phyloP scores from a whole-genome alignment of 176 grass and related monocot species.

The Saccharum spontaneum region DNA sequence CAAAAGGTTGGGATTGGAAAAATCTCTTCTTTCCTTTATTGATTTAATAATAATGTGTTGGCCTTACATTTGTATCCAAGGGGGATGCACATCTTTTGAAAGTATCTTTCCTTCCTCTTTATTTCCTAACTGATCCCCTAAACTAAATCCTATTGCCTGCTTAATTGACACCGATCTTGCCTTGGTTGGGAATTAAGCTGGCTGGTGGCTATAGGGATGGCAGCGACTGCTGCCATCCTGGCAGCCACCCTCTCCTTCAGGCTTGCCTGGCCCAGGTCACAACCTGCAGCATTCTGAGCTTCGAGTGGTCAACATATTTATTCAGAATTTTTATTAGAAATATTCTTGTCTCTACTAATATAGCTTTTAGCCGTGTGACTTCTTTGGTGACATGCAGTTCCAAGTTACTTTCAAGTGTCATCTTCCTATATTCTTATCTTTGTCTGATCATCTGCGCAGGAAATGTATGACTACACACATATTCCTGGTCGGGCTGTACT shows the following conservation, averaged over 20 bases:
- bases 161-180: too few relatives aligned
- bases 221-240: too few relatives aligned
- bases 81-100: background rate
- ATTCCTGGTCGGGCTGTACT: slow-evolving; percentile 81
- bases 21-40: too few relatives aligned
- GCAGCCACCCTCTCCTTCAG: background rate
- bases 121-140: background rate
- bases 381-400: background rate
- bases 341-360: background rate
- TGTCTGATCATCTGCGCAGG: slow-evolving; percentile 47
- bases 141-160: background rate
- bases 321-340: background rate
- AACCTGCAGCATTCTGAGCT: background rate
- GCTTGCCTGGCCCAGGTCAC: background rate
- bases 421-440: slow-evolving; percentile 9
- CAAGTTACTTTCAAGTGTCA: background rate
- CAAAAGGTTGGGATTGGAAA: background rate
- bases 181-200: background rate
- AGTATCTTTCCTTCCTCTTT: background rate
- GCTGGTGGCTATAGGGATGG: background rate
- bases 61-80: background rate
- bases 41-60: too few relatives aligned
- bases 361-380: background rate
- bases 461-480: slow-evolving; percentile 91
- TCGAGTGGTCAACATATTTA: background rate